Evolutionary conservation across 306 rosid species (phyloP).

Genomic region (Erythrophleum fordii): DNA sequence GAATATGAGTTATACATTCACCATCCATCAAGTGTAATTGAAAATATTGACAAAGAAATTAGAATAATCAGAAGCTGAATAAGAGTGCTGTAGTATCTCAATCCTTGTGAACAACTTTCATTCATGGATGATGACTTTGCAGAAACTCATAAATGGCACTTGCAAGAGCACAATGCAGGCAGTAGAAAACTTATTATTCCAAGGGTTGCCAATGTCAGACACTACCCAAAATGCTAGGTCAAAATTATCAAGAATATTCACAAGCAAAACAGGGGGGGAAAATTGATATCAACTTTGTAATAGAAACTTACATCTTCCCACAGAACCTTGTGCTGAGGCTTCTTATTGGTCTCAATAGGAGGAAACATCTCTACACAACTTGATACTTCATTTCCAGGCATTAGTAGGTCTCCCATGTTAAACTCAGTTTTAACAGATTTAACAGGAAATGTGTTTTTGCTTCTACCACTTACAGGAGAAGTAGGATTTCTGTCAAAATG

Average conservation of each 20-base stretch:
- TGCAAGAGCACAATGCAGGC: slow-evolving; percentile 29
- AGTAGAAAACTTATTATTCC: background rate
- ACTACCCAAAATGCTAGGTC: background rate
- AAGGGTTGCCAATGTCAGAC: slow-evolving; percentile 19
- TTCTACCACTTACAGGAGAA: slow-evolving; percentile 43
- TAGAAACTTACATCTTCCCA: slow-evolving; percentile 56
- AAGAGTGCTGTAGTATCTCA: slow-evolving; percentile 12
- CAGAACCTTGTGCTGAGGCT: slow-evolving; percentile 41
- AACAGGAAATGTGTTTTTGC: slow-evolving; percentile 40
- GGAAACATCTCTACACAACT: slow-evolving; percentile 46
- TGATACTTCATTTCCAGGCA: slow-evolving; percentile 47
- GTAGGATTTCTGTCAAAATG: slow-evolving; percentile 47
- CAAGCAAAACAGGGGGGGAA: slow-evolving; percentile 16
- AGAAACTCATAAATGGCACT: slow-evolving; percentile 3
- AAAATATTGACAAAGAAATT: slow-evolving; percentile 19
- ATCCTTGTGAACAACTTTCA: slow-evolving; percentile 27
- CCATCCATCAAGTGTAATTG: background rate
- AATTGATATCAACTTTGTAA: background rate
- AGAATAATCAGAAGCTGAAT: slow-evolving; percentile 21
- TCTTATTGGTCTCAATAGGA: slow-evolving; percentile 43
- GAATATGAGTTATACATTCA: background rate
- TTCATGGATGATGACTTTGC: background rate
- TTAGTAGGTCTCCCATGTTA: slow-evolving; percentile 42
- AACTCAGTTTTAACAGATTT: slow-evolving; percentile 45
- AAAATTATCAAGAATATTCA: slow-evolving; percentile 17